A percentile compares a stretch with the other conserved stretches of the same genome.
Evolutionary conservation across 345 rosid species (phyloP).

Genomic region (Camelina laxa): DNA sequence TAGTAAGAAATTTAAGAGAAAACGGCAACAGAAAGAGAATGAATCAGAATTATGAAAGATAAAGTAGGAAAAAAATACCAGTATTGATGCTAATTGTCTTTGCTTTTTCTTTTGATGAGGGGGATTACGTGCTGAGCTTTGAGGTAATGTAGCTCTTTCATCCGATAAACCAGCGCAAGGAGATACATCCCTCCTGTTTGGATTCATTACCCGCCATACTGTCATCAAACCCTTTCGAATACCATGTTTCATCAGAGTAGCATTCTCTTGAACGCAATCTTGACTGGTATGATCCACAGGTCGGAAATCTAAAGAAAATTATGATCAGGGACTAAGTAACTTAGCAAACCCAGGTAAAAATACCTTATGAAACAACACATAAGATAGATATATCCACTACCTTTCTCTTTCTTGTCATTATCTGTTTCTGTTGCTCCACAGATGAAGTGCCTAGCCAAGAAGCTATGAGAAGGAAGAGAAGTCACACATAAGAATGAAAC

Average conservation of each 20-base stretch:
- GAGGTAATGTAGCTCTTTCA: conserved; percentile 41
- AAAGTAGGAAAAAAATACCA: conserved; percentile 43
- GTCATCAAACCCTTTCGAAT: conserved; percentile 98
- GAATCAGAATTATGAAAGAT: conserved; percentile 9
- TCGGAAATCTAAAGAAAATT: conserved; percentile 31
- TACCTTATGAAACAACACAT: neutral
- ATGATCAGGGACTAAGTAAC: conserved; percentile 22
- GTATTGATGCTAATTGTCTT: conserved; percentile 53
- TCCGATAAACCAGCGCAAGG: conserved; percentile 54
- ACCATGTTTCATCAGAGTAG: conserved; percentile 71
- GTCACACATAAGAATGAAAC: conserved; percentile 24
- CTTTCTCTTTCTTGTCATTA: conserved; percentile 69
- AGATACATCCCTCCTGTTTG: conserved; percentile 58
- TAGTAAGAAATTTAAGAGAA: conserved; percentile 32
- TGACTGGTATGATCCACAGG: conserved; percentile 38
- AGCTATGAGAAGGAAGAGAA: conserved; percentile 48
- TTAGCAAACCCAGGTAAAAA: conserved; percentile 4
- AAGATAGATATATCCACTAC: conserved; percentile 48
- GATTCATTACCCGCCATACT: conserved; percentile 79
- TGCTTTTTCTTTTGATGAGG: conserved; percentile 48
- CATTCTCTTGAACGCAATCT: conserved; percentile 38
- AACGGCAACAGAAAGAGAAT: conserved; percentile 11
- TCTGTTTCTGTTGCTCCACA: conserved; percentile 47
- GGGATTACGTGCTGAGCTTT: conserved; percentile 36
- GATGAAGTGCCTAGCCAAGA: conserved; percentile 43